Conservation (phyloP, 2,329 filamentous ascomycete genomes). For the Blumeriella jaapii region DNA sequence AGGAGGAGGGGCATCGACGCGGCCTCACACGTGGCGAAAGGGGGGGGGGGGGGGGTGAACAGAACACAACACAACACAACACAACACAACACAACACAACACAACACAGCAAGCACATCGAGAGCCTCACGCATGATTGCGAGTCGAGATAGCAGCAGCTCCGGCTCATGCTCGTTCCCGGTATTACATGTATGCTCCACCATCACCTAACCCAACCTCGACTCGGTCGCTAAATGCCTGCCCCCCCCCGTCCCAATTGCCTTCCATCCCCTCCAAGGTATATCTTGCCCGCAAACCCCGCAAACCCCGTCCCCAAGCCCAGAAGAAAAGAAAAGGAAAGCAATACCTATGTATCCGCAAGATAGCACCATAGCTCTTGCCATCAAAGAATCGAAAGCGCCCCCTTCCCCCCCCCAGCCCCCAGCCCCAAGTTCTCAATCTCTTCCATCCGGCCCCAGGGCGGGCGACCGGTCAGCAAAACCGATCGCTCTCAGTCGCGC, state of each 20-base stretch:
- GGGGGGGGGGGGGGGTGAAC: not conserved
- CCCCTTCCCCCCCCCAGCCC: not conserved
- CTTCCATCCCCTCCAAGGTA: not conserved
- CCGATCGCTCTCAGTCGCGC: not conserved
- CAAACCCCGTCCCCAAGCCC: not conserved
- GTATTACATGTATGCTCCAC: not conserved
- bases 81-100: not conserved
- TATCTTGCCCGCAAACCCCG: not conserved
- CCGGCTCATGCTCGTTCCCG: not conserved
- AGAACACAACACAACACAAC: not conserved
- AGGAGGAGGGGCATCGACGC: not conserved
- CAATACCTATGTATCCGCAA: too few species aligned
- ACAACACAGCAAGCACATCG: not conserved
- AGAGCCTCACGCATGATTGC: too few species aligned
- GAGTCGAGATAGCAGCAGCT: too few species aligned
- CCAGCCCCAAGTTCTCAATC: not conserved
- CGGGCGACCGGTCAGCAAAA: not conserved
- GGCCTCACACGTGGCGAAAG: too few species aligned
- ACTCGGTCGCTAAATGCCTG: too few species aligned
- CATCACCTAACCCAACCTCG: too few species aligned
- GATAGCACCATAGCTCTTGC: not conserved
- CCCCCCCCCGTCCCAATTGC: not conserved
- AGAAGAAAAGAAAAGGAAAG: too few species aligned
- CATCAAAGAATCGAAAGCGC: not conserved
- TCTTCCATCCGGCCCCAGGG: too few species aligned